A percentile compares a stretch with the other conserved stretches of the same genome.
Conservation (phyloP, 2,329 filamentous ascomycete genomes). For the Venturia carpophila region DNA sequence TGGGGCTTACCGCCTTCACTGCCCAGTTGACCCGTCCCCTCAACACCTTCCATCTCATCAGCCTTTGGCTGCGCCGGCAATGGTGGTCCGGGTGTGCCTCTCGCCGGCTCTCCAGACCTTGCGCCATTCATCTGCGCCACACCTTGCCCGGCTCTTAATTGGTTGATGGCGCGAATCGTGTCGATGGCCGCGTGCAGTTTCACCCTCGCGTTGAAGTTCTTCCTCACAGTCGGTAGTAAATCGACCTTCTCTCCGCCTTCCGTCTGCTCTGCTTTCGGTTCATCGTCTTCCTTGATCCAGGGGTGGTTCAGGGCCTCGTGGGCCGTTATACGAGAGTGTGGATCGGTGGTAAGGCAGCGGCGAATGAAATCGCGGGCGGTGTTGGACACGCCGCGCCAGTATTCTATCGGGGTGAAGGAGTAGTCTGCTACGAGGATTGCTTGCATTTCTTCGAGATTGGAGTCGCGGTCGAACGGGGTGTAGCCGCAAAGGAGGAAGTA, state of each 20-base stretch:
- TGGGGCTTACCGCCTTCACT: not conserved
- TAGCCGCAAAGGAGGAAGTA: conserved; percentile 98
- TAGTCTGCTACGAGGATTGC: conserved; percentile 96
- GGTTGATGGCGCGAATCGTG: conserved; percentile 60
- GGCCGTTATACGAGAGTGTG: conserved; percentile 78
- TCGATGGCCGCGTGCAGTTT: conserved; percentile 61
- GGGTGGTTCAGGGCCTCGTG: conserved; percentile 63
- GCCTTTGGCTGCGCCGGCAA: conserved; percentile 21
- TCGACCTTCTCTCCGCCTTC: conserved; percentile 40
- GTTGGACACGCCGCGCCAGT: conserved; percentile 89
- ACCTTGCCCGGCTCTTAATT: conserved; percentile 53
- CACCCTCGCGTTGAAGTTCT: conserved; percentile 60
- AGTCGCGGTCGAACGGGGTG: conserved; percentile 95
- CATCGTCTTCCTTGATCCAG: conserved; percentile 54
- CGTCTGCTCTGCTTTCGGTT: conserved; percentile 32
- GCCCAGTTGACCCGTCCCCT: conserved; percentile 21
- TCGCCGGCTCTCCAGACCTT: conserved; percentile 46
- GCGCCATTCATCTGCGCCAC: conserved; percentile 51
- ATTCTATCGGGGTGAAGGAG: conserved; percentile 86
- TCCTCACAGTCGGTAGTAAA: conserved; percentile 57
- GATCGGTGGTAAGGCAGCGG: conserved; percentile 84
- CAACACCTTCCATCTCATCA: conserved; percentile 24
- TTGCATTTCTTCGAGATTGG: conserved; percentile 98
- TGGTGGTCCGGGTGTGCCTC: conserved; percentile 17
- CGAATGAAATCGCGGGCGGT: conserved; percentile 85